Percentiles rank a stretch among this genome's conserved stretches.
phyloP scores from a whole-genome alignment of 2,329 filamentous ascomycete species.

The Cercospora nicotianae region DNA sequence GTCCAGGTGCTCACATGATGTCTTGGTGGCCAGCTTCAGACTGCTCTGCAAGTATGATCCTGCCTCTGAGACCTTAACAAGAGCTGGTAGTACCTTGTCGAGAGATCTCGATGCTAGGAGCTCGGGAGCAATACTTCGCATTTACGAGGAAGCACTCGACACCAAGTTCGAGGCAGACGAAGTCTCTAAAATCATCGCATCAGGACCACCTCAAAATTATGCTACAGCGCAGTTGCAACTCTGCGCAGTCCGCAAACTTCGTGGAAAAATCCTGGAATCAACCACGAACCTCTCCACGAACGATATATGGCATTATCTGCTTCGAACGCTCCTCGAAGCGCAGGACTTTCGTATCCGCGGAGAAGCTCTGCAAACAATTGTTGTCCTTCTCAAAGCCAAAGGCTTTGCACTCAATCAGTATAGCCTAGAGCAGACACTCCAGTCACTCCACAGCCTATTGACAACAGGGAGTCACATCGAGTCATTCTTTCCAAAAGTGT shows the following conservation, averaged over 20 bases:
- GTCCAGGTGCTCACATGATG: not conserved
- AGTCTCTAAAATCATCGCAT: slow-evolving; percentile 1
- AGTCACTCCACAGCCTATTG: slow-evolving; percentile 40
- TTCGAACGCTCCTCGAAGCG: not conserved
- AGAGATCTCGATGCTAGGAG: not conserved
- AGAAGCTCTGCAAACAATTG: slow-evolving; percentile 23
- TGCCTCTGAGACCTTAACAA: not conserved
- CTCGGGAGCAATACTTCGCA: not conserved
- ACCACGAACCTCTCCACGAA: not conserved
- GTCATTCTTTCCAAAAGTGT: slow-evolving; percentile 56
- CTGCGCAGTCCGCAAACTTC: not conserved
- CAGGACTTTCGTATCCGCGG: not conserved
- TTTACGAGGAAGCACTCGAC: not conserved
- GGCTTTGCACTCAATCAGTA: slow-evolving; percentile 47
- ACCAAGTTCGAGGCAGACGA: not conserved
- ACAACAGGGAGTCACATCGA: slow-evolving; percentile 30
- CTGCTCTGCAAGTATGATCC: slow-evolving; percentile 5
- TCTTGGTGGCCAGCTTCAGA: slow-evolving; percentile 2
- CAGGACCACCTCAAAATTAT: not conserved
- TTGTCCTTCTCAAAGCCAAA: slow-evolving; percentile 29
- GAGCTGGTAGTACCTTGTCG: not conserved
- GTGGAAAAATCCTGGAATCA: not conserved
- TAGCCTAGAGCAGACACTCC: slow-evolving; percentile 45
- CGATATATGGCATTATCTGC: slow-evolving; percentile 9
- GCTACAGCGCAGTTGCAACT: not conserved